These are phyloP conservation scores for Apiotrichum porosum DNA, from an alignment of 1,284 basidiomycete genomes.

Conservation along the genomic window DNA sequence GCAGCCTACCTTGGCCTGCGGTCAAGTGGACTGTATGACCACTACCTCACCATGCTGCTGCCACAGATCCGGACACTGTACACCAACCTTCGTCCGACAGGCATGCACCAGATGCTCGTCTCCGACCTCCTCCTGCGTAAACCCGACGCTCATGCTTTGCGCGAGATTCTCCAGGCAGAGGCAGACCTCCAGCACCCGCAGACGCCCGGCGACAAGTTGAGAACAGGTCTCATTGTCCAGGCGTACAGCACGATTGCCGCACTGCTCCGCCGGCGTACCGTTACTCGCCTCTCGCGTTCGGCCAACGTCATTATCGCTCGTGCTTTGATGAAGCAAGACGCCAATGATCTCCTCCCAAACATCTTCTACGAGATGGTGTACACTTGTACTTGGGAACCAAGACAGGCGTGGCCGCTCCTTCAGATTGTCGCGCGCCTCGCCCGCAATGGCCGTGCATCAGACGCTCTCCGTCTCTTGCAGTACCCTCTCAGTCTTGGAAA, in stretches of 20 bases:
- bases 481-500: slow-evolving; percentile 19
- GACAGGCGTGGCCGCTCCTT: slow-evolving; percentile 18
- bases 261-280: slow-evolving; percentile 1
- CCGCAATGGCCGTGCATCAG: slow-evolving; percentile 1
- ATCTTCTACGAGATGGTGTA: slow-evolving; percentile 20
- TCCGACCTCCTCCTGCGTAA: slow-evolving; percentile 30
- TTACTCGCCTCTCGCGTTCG: slow-evolving; percentile 3
- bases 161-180: slow-evolving; percentile 24
- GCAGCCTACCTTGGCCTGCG: slow-evolving; percentile 28
- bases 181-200: slow-evolving; percentile 7
- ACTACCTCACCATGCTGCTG: slow-evolving; percentile 22
- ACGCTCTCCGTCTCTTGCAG: slow-evolving; percentile 18
- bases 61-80: slow-evolving; percentile 20
- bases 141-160: slow-evolving; percentile 21
- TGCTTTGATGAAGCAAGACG: slow-evolving; percentile 4
- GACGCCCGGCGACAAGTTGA: not conserved
- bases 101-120: slow-evolving; percentile 28
- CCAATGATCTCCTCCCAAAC: slow-evolving; percentile 5
- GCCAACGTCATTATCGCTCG: slow-evolving; percentile 6
- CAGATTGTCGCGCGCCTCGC: slow-evolving; percentile 18
- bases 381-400: slow-evolving; percentile 9
- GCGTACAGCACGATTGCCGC: slow-evolving; percentile 9
- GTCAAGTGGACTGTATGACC: slow-evolving; percentile 19
- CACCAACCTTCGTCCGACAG: slow-evolving; percentile 18
- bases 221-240: slow-evolving; percentile 11